Evolutionary conservation across 1,284 basidiomycete species (phyloP), one percentile per base, ranked within the genome.

Genomic region (Cryptococcus jaspeensis): DNA sequence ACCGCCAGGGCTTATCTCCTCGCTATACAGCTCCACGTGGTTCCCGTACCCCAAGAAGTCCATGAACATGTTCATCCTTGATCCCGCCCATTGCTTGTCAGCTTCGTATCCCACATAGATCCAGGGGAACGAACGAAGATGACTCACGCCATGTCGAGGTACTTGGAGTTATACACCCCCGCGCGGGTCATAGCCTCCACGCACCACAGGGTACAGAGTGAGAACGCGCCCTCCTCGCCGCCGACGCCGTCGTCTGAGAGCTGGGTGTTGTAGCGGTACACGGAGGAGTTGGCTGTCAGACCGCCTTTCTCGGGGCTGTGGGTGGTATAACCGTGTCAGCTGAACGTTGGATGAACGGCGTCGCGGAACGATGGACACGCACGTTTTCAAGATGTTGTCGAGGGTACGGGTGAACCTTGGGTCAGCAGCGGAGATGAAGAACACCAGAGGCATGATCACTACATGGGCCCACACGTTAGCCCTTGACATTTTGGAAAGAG

Each of bases 241-340:
- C 92, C 92, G 18, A 95, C 90, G 7, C 92, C 93, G 70, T 95
- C 93, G 58, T 90, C 86, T 0, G 89, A 84, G 72, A 88, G 87
- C 32, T 73, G 78, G 12, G 89, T 86, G 70, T 95, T 90, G 86
- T 90, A 77, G 41, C 79, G 69, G 64, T 78, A 80, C 32, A 80
- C 75, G 8, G 75, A 72, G 42, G 71, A 70, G 65, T 93, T 92
- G 2, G 90, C 88, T 7, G 88, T 91, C 69, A 95, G 79, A 16
- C 92, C 92, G 1, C 92, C 92, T 50, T 88, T 84, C 72, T 93
- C 90, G 0, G 89, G 90, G 9, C 69, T 73, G 50, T 28, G 36
- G 1, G 2, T n/a, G 12, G 9, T 15, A 22, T 25, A 55, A 3
- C 52, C 18, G 18, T 1, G 32, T 42, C n/a, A 44, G 20, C 32